Evolutionary conservation across 768 basidiomycete genomes (phyloP).

Genomic region (Tephrocybe sp.): DNA sequence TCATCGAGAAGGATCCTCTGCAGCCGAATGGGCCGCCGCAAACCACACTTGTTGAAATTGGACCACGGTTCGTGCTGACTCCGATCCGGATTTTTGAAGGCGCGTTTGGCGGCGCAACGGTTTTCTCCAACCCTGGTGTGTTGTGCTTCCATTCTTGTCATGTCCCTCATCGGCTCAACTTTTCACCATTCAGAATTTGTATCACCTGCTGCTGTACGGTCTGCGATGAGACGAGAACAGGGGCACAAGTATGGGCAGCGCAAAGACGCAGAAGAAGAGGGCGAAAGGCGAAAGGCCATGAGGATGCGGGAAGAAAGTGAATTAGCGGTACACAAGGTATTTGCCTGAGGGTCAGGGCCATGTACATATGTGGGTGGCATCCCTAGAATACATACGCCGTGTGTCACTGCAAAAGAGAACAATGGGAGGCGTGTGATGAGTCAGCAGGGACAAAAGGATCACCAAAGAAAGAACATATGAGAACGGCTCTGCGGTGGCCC

Average conservation of each 20-base stretch:
- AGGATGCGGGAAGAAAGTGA: conserved; percentile 71
- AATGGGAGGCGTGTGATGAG: conserved; percentile 15
- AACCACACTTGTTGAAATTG: conserved; percentile 92
- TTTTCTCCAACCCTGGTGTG: conserved; percentile 93
- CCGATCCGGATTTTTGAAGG: conserved; percentile 99
- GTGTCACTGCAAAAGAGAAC: conserved; percentile 13
- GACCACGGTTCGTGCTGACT: conserved; percentile 94
- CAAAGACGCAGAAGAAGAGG: conserved; percentile 75
- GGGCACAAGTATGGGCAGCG: conserved; percentile 80
- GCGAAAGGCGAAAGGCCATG: conserved; percentile 57
- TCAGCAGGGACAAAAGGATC: conserved; percentile 24
- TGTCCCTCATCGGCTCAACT: neutral
- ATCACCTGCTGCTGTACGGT: conserved; percentile 79
- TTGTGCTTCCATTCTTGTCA: conserved; percentile 3
- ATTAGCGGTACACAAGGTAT: conserved; percentile 85
- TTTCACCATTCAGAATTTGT: conserved; percentile 68
- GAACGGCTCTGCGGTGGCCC: neutral
- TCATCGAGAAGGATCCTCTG: conserved; percentile 89
- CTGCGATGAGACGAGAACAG: conserved; percentile 62
- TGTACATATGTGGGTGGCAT: neutral
- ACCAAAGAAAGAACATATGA: conserved; percentile 19
- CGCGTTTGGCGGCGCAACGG: conserved; percentile 90
- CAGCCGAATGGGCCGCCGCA: conserved; percentile 84
- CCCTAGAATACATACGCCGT: no score
- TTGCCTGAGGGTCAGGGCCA: conserved; percentile 53